A percentile compares a stretch with the other conserved stretches of the same genome.
Conservation (phyloP, 495 filamentous ascomycete species). For the Hypoxylon cercidicola region DNA sequence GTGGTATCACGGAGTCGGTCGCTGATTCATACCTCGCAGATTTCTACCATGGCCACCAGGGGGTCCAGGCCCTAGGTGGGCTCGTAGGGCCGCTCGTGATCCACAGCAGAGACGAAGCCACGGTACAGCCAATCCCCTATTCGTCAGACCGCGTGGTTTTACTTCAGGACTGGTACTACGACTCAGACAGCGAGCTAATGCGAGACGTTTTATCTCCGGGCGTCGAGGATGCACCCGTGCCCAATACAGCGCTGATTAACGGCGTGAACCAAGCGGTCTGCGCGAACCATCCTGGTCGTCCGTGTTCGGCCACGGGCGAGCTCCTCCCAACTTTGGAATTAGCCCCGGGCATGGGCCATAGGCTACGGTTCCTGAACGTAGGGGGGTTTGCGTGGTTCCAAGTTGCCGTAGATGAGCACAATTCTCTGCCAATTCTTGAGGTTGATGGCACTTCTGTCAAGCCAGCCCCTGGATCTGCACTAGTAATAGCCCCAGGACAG, state of each 20-base stretch:
- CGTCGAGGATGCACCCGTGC: slow-evolving; percentile 67
- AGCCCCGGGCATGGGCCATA: slow-evolving; percentile 64
- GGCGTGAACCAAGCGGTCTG: slow-evolving; percentile 63
- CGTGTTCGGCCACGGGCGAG: slow-evolving; percentile 58
- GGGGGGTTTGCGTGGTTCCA: slow-evolving; percentile 69
- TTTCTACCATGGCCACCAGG: slow-evolving; percentile 57
- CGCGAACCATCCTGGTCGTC: slow-evolving; percentile 52
- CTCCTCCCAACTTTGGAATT: slow-evolving; percentile 57
- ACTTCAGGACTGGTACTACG: slow-evolving; percentile 69
- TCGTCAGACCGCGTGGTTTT: slow-evolving; percentile 63
- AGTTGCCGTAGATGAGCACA: slow-evolving; percentile 61
- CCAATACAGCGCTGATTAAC: slow-evolving; percentile 74
- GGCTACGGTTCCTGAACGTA: slow-evolving; percentile 75
- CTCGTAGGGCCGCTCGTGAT: slow-evolving; percentile 67
- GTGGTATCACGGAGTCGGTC: slow-evolving; percentile 27
- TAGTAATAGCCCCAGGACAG: slow-evolving; percentile 71
- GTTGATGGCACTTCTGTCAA: slow-evolving; percentile 77
- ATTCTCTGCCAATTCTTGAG: slow-evolving; percentile 66
- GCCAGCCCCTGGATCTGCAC: slow-evolving; percentile 59
- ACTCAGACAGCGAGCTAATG: slow-evolving; percentile 59
- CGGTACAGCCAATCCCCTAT: slow-evolving; percentile 54
- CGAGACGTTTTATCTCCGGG: slow-evolving; percentile 61
- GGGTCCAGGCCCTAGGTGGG: slow-evolving; percentile 59
- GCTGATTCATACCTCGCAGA: slow-evolving; percentile 43
- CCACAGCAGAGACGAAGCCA: slow-evolving; percentile 58